phyloP scores from a whole-genome alignment of 208 protist genomes.

The Porcisia hertigi region DNA sequence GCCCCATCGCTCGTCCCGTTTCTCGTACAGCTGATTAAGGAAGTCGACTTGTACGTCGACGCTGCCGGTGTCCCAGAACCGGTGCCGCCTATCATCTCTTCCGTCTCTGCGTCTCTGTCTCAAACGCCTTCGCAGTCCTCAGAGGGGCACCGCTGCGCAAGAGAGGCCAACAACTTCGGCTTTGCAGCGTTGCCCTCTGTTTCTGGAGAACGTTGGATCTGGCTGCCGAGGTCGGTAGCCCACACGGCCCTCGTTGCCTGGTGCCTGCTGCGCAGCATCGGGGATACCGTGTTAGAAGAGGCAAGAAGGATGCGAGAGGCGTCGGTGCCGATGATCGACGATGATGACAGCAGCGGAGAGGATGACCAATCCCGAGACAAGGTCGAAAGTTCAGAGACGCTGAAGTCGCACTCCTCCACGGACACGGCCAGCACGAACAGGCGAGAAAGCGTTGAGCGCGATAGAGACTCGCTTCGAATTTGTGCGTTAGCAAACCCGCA shows the following conservation, averaged over 20 bases:
- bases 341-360: not conserved
- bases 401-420: not conserved
- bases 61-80: constrained; percentile 36
- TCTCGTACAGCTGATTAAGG: constrained; percentile 32
- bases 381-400: not conserved
- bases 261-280: constrained; percentile 31
- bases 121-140: not conserved
- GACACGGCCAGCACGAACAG: not conserved
- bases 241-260: constrained; percentile 14
- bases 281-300: constrained; percentile 21
- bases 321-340: not conserved
- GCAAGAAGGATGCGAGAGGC: constrained; percentile 15
- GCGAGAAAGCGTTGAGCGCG: not conserved
- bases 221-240: constrained; percentile 18
- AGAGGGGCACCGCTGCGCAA: not conserved
- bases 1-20: constrained; percentile 30
- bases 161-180: not conserved
- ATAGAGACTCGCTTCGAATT: not conserved
- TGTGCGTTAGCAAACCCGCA: not conserved
- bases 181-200: not conserved
- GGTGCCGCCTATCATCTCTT: constrained; percentile 22
- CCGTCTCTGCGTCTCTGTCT: not conserved
- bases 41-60: constrained; percentile 42
- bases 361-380: not conserved
- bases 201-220: constrained; percentile 15